These are phyloP conservation scores for Volutella citrinella DNA, from an alignment of 2,329 filamentous ascomycete species.

Conservation along the genomic window DNA sequence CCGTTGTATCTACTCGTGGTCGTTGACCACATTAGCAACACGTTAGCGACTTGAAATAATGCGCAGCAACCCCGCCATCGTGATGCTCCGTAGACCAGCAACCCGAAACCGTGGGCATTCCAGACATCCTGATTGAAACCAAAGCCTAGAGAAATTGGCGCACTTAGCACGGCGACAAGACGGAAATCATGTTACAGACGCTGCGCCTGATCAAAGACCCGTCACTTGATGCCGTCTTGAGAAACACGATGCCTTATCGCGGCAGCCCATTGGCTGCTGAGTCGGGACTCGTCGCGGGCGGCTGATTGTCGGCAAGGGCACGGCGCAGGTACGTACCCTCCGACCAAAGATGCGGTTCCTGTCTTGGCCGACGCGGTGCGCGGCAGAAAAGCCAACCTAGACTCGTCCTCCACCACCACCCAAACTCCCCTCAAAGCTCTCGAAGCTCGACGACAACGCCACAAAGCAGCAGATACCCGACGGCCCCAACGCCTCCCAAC, in stretches of 20 bases:
- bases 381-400: constrained; percentile 22
- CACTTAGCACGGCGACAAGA: too few relatives aligned
- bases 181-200: too few relatives aligned
- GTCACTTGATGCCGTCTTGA: not conserved
- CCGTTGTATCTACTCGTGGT: too few relatives aligned
- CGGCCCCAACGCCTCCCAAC: constrained; percentile 4
- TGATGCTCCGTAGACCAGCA: too few relatives aligned
- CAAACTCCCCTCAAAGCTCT: constrained; percentile 10
- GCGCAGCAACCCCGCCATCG: too few relatives aligned
- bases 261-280: constrained; percentile 8
- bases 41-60: too few relatives aligned
- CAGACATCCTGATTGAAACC: too few relatives aligned
- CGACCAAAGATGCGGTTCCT: constrained; percentile 4
- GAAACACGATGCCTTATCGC: constrained; percentile 7
- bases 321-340: constrained; percentile 3
- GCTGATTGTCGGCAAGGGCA: constrained; percentile 30
- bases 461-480: constrained; percentile 12
- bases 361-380: too few relatives aligned
- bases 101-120: too few relatives aligned
- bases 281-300: constrained; percentile 13
- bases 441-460: constrained; percentile 15
- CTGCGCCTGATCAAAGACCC: constrained; percentile 1
- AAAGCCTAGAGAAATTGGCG: too few relatives aligned
- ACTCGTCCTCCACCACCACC: constrained; percentile 15
- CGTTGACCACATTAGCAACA: too few relatives aligned